Base-by-base conservation (phyloP, 768 basidiomycete genomes). In the Termitomyces sp. region DNA sequence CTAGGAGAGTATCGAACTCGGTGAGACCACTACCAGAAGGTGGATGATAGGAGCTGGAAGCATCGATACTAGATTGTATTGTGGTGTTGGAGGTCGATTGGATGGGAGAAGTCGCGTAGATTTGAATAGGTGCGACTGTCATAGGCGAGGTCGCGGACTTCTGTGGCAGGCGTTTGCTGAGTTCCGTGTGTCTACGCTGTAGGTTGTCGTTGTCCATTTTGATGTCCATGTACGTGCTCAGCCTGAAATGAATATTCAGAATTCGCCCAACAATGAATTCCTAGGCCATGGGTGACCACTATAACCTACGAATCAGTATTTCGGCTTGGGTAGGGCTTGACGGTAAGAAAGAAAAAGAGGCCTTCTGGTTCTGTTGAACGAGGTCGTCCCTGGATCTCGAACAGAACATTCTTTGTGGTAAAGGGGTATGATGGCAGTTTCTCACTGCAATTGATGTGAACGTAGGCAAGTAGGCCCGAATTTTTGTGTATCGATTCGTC, bases 151-250 rank as follows among this genome's bases (percentile, higher is more conserved):
- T 37, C 13, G 54, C 60, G 40, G 64, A 22, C 47, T 62, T 57
- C 7, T 63, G 65, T 27, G 69, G 71, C 27, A 71, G 64, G 44
- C 60, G 74, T 51, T 65, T 70, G 58, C 68, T 70, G 16, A 78
- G 67, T 53, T 82, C 79, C 2, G 72, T 68, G 34, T 88, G 71
- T 27, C 86, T 84, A 58, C 82, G 82, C 62, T 88, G 80, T 42
- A 97, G 72, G 14, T 86, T 81, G 69, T 92, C 89, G 69, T 97
- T 94, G 73, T 95, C 93, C 56, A 88, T 76, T 71, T 93, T 95
- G 50, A 96, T 82, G 66, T 96, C 94, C 36, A 97, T 65, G 63
- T 86, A 83, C 0, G 85, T 84, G 61, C 87, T 83, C 32, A 90
- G 72, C 82, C 90, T 91, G 56, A 44, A 52, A 54, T 34, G 4